Percentiles rank a stretch among this genome's conserved stretches.
phyloP scores from a whole-genome alignment of 1,284 basidiomycete genomes.

The Crepidotus sp. region DNA sequence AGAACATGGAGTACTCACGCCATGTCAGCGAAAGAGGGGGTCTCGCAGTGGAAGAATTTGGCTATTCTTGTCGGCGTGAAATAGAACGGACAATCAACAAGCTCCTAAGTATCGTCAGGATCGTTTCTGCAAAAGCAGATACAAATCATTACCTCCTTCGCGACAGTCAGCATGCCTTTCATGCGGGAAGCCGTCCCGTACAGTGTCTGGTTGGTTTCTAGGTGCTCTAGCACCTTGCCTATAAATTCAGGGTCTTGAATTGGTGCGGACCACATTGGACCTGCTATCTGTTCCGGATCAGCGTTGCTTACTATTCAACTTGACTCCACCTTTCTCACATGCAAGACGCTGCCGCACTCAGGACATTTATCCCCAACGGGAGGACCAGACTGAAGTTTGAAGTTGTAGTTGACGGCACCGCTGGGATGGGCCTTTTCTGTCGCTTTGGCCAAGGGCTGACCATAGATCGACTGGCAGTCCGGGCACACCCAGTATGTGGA shows the following conservation, averaged over 20 bases:
- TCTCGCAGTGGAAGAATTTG: constrained; percentile 74
- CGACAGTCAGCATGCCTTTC: constrained; percentile 91
- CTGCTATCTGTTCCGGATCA: constrained; percentile 37
- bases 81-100: constrained; percentile 71
- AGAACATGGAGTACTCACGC: constrained; percentile 45
- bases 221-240: constrained; percentile 63
- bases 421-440: constrained; percentile 48
- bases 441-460: constrained; percentile 71
- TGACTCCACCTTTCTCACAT: constrained; percentile 36
- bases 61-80: constrained; percentile 83
- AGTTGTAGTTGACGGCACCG: constrained; percentile 48
- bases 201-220: constrained; percentile 49
- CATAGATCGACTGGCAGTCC: constrained; percentile 71
- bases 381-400: constrained; percentile 72
- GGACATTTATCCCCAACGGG: constrained; percentile 60
- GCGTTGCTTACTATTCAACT: constrained; percentile 17
- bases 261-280: constrained; percentile 94
- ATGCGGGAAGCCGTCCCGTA: constrained; percentile 83
- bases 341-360: constrained; percentile 72
- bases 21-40: constrained; percentile 67
- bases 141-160: constrained; percentile 57
- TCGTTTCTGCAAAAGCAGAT: not conserved
- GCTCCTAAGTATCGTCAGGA: constrained; percentile 52
- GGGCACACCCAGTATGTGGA: constrained; percentile 78
- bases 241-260: constrained; percentile 79